Evolutionary conservation across 2,329 filamentous ascomycete genomes (phyloP).

Genomic region (Hypocreales sp.): DNA sequence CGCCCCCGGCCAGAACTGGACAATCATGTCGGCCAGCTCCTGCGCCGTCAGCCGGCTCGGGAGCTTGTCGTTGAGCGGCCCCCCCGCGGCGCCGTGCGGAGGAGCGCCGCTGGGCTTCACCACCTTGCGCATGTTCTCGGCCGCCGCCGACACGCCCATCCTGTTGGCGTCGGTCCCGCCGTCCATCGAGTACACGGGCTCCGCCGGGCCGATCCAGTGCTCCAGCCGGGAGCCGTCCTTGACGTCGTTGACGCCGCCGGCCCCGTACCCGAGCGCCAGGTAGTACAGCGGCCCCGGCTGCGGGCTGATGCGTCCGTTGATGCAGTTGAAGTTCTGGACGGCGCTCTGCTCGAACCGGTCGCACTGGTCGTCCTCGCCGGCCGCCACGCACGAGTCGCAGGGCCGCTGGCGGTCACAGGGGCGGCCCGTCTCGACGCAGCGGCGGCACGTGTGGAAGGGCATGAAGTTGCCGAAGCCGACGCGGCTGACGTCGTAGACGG

Average conservation of each 20-base stretch:
- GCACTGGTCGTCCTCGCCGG: conserved; percentile 3
- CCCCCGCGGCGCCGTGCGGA: conserved; percentile 1
- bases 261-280: conserved; percentile 13
- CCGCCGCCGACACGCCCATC: conserved; percentile 2
- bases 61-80: not conserved
- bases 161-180: conserved; percentile 2
- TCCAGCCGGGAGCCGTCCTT: conserved; percentile 10
- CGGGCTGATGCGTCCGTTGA: conserved; percentile 5
- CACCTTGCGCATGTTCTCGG: not conserved
- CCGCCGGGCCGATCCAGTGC: conserved; percentile 10
- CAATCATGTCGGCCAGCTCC: not conserved
- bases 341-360: conserved; percentile 3
- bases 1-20: not conserved
- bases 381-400: conserved; percentile 17
- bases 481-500: conserved; percentile 13
- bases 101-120: not conserved
- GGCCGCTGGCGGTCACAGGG: conserved; percentile 21
- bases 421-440: conserved; percentile 8
- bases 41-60: conserved; percentile 1
- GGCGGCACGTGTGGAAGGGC: conserved; percentile 10
- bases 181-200: conserved; percentile 5
- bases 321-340: conserved; percentile 4
- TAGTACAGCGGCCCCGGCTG: conserved; percentile 18
- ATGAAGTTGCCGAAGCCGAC: conserved; percentile 15
- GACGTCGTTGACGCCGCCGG: conserved; percentile 11